These are phyloP conservation scores for Karstenula rhodostoma DNA, from an alignment of 2,329 filamentous ascomycete species.

Conservation along the genomic window DNA sequence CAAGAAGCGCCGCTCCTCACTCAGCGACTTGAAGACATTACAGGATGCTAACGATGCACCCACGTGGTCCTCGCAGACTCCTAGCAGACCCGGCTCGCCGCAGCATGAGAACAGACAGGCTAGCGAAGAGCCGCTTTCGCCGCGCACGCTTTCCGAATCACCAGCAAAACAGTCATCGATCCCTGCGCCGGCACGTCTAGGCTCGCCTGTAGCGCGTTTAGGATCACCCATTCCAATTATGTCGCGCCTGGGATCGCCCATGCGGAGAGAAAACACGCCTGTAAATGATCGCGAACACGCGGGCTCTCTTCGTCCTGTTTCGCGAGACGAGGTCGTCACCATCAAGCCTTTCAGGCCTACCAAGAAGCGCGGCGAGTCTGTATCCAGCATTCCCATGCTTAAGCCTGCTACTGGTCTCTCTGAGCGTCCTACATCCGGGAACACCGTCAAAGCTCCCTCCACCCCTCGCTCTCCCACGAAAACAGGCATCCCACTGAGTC, in stretches of 20 bases:
- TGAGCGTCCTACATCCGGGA: slow-evolving; percentile 59
- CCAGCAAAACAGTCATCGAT: slow-evolving; percentile 51
- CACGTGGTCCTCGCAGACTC: slow-evolving; percentile 50
- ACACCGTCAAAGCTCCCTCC: slow-evolving; percentile 67
- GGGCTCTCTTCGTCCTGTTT: slow-evolving; percentile 33
- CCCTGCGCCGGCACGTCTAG: slow-evolving; percentile 50
- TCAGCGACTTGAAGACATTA: slow-evolving; percentile 81
- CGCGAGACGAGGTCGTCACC: slow-evolving; percentile 48
- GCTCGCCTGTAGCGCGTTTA: slow-evolving; percentile 50
- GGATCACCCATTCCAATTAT: slow-evolving; percentile 50
- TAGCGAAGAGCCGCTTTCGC: slow-evolving; percentile 31
- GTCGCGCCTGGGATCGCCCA: slow-evolving; percentile 51
- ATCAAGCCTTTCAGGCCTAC: slow-evolving; percentile 51
- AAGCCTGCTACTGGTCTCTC: slow-evolving; percentile 57
- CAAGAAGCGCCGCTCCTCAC: slow-evolving; percentile 87
- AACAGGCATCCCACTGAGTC: slow-evolving; percentile 25
- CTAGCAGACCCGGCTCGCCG: slow-evolving; percentile 38
- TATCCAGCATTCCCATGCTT: slow-evolving; percentile 61
- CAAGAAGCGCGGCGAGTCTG: slow-evolving; percentile 55
- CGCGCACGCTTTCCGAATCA: slow-evolving; percentile 39
- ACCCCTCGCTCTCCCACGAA: slow-evolving; percentile 44
- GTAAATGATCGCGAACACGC: slow-evolving; percentile 17
- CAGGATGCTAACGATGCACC: slow-evolving; percentile 63
- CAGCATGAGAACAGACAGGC: slow-evolving; percentile 33
- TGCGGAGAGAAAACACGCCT: slow-evolving; percentile 56